Evolutionary conservation across 176 grass and related monocot species (phyloP).

Genomic region (Eleusine coracana): DNA sequence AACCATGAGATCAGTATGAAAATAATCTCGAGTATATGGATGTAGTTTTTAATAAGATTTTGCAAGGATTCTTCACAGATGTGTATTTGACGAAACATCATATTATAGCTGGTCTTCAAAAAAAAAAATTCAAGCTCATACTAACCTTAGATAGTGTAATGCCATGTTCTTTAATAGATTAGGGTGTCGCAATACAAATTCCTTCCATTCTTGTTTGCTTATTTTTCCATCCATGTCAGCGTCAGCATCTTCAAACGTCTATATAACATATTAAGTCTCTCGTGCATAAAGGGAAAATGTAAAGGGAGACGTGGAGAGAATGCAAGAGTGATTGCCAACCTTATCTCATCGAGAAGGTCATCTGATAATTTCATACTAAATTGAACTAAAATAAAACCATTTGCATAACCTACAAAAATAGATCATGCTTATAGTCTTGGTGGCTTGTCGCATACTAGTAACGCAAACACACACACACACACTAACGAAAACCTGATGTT

Average conservation of each 20-base stretch:
- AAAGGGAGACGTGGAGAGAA: not conserved
- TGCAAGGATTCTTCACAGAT: not conserved
- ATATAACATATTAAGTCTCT: not conserved
- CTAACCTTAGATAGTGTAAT: constrained; percentile 68
- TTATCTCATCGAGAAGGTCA: constrained; percentile 71
- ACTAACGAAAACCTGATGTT: too few species aligned
- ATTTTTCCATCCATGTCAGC: constrained; percentile 72
- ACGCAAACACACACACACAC: not conserved
- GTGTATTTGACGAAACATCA: not conserved
- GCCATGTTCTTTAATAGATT: constrained; percentile 89
- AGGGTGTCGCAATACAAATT: constrained; percentile 61
- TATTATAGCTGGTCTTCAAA: too few species aligned
- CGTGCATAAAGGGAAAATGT: not conserved
- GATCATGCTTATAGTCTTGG: not conserved
- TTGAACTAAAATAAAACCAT: constrained; percentile 83
- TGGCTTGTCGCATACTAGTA: not conserved
- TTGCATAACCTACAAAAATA: constrained; percentile 67
- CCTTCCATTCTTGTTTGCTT: constrained; percentile 75
- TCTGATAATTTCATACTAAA: constrained; percentile 60
- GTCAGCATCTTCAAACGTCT: constrained; percentile 92
- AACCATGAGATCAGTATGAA: not conserved
- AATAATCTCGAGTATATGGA: not conserved
- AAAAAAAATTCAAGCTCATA: not conserved
- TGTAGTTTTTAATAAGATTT: not conserved
- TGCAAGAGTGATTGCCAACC: constrained; percentile 33